Conservation (phyloP, 1,139 yeast genomes). For the Suhomyces wounanorum region DNA sequence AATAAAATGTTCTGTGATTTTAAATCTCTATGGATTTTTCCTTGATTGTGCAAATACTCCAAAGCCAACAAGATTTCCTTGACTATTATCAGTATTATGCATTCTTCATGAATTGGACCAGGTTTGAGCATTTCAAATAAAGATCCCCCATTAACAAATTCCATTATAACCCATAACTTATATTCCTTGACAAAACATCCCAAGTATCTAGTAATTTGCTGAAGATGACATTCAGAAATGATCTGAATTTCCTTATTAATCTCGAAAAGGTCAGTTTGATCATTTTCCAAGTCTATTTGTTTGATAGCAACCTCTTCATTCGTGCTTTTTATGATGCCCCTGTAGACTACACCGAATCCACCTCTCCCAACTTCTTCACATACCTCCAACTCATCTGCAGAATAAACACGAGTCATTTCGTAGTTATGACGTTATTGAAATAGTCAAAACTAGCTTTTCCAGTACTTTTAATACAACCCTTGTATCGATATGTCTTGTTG, state of each 20-base stretch:
- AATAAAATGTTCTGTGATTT: conserved; percentile 82
- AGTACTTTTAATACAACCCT: too few species aligned
- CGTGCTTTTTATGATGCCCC: conserved; percentile 60
- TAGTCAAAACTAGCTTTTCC: neutral
- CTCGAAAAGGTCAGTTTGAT: conserved; percentile 74
- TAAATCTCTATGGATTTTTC: conserved; percentile 84
- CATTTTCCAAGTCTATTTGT: conserved; percentile 77
- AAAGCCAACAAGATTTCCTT: conserved; percentile 67
- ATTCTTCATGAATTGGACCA: conserved; percentile 53
- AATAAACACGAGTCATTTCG: conserved; percentile 22
- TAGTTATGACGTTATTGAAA: neutral
- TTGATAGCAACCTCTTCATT: conserved; percentile 62
- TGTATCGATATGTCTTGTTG: too few species aligned
- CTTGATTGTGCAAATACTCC: conserved; percentile 69
- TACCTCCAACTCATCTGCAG: conserved; percentile 51
- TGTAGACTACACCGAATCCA: conserved; percentile 84
- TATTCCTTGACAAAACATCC: conserved; percentile 82
- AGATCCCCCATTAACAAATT: conserved; percentile 82
- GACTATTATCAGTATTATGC: conserved; percentile 56
- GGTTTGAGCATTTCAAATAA: conserved; percentile 65
- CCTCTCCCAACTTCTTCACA: conserved; percentile 84
- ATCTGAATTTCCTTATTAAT: conserved; percentile 79
- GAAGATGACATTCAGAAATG: conserved; percentile 68
- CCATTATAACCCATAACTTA: conserved; percentile 87
- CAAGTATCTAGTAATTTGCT: conserved; percentile 70